Conservation (phyloP, 345 rosid genomes). For the Ceriops zippeliana region DNA sequence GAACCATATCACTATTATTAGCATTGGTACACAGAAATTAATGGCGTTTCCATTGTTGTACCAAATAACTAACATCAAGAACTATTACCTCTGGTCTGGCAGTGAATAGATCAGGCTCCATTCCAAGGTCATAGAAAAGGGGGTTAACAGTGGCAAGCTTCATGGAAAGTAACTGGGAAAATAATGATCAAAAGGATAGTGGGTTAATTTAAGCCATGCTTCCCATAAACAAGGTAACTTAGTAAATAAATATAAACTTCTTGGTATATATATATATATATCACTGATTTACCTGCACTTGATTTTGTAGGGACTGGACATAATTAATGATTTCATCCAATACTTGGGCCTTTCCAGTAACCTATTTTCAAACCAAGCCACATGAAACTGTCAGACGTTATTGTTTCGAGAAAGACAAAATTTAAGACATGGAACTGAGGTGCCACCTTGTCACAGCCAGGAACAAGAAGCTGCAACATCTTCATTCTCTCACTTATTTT, state of each 20-base stretch:
- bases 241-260: not conserved
- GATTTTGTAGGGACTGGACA: conserved; percentile 63
- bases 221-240: not conserved
- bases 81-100: conserved; percentile 44
- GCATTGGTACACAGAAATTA: conserved; percentile 14
- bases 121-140: conserved; percentile 54
- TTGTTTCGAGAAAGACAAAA: conserved; percentile 11
- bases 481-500: conserved; percentile 76
- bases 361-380: conserved; percentile 42
- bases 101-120: conserved; percentile 45
- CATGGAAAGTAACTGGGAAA: conserved; percentile 62
- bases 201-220: not conserved
- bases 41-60: not conserved
- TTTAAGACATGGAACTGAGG: conserved; percentile 1
- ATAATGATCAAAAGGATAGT: not conserved
- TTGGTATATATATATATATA: not conserved
- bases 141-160: conserved; percentile 64
- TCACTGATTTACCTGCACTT: conserved; percentile 53
- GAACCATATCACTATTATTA: conserved; percentile 17
- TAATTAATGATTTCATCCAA: conserved; percentile 83
- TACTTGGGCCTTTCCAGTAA: conserved; percentile 74
- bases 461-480: conserved; percentile 57
- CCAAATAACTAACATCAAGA: not conserved
- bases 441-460: conserved; percentile 74
- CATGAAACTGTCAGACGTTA: conserved; percentile 29